Percentiles rank a stretch among this genome's conserved stretches.
Conservation (phyloP, 345 rosid species). For the Triadica sebifera region DNA sequence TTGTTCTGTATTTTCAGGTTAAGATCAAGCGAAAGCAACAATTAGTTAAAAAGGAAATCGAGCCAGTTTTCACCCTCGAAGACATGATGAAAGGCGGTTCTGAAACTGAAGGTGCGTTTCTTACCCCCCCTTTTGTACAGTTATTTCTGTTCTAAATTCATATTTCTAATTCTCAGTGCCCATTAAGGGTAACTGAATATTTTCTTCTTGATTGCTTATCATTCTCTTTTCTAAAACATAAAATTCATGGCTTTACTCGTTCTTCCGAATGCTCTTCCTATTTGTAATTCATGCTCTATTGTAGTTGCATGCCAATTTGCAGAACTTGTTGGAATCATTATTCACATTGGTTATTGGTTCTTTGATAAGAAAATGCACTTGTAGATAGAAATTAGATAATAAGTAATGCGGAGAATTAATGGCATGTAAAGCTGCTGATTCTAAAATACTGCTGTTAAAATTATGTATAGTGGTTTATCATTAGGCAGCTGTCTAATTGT, state of each 20-base stretch:
- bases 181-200: not conserved
- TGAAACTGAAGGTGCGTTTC: constrained; percentile 40
- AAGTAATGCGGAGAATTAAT: too few relatives aligned
- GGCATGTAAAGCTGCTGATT: not conserved
- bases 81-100: constrained; percentile 39
- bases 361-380: not conserved
- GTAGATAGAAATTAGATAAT: not conserved
- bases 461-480: not conserved
- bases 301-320: not conserved
- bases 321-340: not conserved
- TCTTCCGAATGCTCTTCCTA: not conserved
- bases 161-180: not conserved
- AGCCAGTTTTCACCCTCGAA: constrained; percentile 50
- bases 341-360: not conserved
- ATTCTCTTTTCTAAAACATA: not conserved
- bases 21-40: constrained; percentile 52
- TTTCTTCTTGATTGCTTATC: not conserved
- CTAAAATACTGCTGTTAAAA: too few relatives aligned
- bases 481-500: not conserved
- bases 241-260: not conserved
- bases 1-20: constrained; percentile 30
- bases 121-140: not conserved
- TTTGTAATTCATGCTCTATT: not conserved
- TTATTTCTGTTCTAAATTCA: too few relatives aligned
- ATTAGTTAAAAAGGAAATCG: constrained; percentile 49